A percentile compares a stretch with the other conserved stretches of the same genome.
Conservation (phyloP, 164 flowering plant species). For the Protea cynaroides region DNA sequence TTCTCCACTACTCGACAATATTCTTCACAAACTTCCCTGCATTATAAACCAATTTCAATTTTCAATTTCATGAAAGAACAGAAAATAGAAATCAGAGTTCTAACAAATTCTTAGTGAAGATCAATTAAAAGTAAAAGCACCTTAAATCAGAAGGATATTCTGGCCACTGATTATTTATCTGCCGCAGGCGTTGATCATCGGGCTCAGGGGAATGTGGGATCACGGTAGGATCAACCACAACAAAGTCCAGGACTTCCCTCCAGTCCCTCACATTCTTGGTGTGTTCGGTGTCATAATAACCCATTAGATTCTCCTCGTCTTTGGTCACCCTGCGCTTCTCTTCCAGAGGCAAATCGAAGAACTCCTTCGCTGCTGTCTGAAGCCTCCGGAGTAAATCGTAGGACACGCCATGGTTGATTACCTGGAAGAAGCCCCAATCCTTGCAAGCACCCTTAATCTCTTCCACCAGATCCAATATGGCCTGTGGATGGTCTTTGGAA, state of each 20-base stretch:
- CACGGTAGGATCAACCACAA: slow-evolving; percentile 23
- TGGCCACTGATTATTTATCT: too few relatives aligned
- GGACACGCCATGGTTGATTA: slow-evolving; percentile 60
- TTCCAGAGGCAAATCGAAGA: slow-evolving; percentile 38
- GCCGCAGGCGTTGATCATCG: slow-evolving; percentile 15
- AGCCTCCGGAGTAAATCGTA: slow-evolving; percentile 15
- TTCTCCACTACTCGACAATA: slow-evolving; percentile 26
- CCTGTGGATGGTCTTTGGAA: slow-evolving; percentile 1
- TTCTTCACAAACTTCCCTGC: slow-evolving; percentile 27
- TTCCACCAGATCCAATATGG: slow-evolving; percentile 7
- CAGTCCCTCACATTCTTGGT: too few relatives aligned
- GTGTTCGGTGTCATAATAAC: too few relatives aligned
- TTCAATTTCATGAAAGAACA: slow-evolving; percentile 16
- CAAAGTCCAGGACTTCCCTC: slow-evolving; percentile 35
- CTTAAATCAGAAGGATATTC: too few relatives aligned
- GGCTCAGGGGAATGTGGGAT: slow-evolving; percentile 35
- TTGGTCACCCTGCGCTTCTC: slow-evolving; percentile 52
- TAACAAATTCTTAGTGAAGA: too few relatives aligned
- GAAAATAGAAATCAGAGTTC: too few relatives aligned
- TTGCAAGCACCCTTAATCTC: slow-evolving; percentile 44
- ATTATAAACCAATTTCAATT: slow-evolving; percentile 19
- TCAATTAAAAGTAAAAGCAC: too few relatives aligned
- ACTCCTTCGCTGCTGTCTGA: slow-evolving; percentile 27
- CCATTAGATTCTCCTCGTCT: slow-evolving; percentile 7
- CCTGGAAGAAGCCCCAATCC: slow-evolving; percentile 77